A percentile compares a stretch with the other conserved stretches of the same genome.
These are phyloP conservation scores for Verticillium isaacii DNA, from an alignment of 2,329 filamentous ascomycete genomes.

Conservation along the genomic window DNA sequence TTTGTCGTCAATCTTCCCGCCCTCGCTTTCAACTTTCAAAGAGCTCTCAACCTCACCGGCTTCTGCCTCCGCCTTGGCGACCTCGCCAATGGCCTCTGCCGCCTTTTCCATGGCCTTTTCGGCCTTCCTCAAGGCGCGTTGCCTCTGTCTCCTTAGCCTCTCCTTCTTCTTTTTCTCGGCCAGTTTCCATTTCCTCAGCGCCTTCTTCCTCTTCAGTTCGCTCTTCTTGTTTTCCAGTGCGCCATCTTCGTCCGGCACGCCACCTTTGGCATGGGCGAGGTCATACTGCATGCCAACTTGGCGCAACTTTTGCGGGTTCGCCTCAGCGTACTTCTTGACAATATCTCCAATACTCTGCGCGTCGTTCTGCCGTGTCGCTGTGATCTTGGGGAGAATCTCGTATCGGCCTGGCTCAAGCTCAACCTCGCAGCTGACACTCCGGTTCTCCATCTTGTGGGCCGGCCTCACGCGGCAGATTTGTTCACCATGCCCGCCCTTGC, in stretches of 20 bases:
- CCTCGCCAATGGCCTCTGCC: conserved; percentile 12
- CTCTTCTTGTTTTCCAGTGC: conserved; percentile 21
- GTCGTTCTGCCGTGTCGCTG: conserved; percentile 39
- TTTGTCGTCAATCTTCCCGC: neutral
- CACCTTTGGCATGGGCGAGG: conserved; percentile 54
- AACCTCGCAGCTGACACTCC: conserved; percentile 69
- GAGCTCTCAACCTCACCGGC: conserved; percentile 1
- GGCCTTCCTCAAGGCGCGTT: conserved; percentile 5
- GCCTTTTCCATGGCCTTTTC: conserved; percentile 13
- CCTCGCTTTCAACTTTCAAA: no score
- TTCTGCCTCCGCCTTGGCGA: conserved; percentile 4
- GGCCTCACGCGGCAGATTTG: conserved; percentile 28
- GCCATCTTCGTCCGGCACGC: conserved; percentile 44
- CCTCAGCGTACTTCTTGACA: conserved; percentile 40
- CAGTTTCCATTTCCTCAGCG: conserved; percentile 14
- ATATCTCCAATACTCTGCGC: conserved; percentile 52
- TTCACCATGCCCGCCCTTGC: conserved; percentile 14
- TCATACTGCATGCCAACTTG: conserved; percentile 56
- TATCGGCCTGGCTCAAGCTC: conserved; percentile 64
- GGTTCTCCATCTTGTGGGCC: conserved; percentile 39
- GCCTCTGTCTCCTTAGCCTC: conserved; percentile 7
- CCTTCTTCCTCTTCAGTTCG: conserved; percentile 20
- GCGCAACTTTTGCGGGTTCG: conserved; percentile 59
- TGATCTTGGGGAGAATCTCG: conserved; percentile 64
- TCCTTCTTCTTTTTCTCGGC: conserved; percentile 15